Evolutionary conservation across 306 rosid genomes (phyloP).

Genomic region (Astragalus membranaceus): DNA sequence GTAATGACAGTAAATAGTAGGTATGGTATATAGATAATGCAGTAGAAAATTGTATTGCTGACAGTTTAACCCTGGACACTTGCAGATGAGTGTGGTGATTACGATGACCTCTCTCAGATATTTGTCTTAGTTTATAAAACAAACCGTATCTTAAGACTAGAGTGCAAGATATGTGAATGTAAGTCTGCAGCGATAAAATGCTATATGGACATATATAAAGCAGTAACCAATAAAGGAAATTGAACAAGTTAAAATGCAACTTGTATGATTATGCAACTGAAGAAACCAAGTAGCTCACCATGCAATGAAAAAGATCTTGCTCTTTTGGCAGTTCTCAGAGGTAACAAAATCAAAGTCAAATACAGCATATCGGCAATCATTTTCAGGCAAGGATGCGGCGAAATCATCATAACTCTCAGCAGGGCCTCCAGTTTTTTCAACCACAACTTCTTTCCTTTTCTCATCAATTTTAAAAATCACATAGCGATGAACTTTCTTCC

Average conservation of each 20-base stretch:
- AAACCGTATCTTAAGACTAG: neutral
- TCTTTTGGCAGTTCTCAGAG: slow-evolving; percentile 75
- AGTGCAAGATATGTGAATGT: neutral
- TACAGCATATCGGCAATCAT: slow-evolving; percentile 76
- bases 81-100: too few relatives aligned
- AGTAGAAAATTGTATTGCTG: neutral
- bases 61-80: too few relatives aligned
- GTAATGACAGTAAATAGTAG: neutral
- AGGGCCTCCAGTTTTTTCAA: slow-evolving; percentile 73
- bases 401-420: slow-evolving; percentile 79
- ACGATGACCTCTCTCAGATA: neutral
- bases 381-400: slow-evolving; percentile 69
- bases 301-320: slow-evolving; percentile 71
- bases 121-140: neutral
- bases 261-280: slow-evolving; percentile 1
- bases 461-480: slow-evolving; percentile 78
- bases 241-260: neutral
- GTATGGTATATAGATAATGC: neutral
- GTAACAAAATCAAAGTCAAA: slow-evolving; percentile 70
- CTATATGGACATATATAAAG: neutral
- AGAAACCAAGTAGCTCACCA: slow-evolving; percentile 55
- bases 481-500: slow-evolving; percentile 73
- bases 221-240: neutral
- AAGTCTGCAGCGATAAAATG: slow-evolving; percentile 5
- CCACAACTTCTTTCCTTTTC: slow-evolving; percentile 73